Base-by-base conservation (phyloP, 1,284 basidiomycete genomes). In the Apiotrichum gracile region DNA sequence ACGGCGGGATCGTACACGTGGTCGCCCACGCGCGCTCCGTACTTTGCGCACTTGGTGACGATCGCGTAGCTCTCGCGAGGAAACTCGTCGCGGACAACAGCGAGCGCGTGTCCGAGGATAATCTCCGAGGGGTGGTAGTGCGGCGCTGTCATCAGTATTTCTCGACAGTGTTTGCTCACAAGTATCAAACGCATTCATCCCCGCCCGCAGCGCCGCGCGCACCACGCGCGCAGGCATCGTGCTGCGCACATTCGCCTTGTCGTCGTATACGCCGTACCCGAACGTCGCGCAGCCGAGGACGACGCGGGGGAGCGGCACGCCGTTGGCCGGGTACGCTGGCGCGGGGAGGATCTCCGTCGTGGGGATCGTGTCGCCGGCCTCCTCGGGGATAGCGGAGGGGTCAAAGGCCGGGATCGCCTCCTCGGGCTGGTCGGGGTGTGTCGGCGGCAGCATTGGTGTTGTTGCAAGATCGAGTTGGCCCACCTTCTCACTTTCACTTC, bases 1-100 rank as follows among this genome's bases (percentile, higher is more conserved):
- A 81, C 83, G 14, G 75, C 69, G 0, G 89, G 85, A 9, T 82
- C 80, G 74, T 94, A 72, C 69, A 94, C 87, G 67, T 97, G 96
- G 50, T 82, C 79, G 12, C 69, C 67, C 29, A 70, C 70, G 41
- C 77, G 75, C 1, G 76, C 68, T 5, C 90, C 91, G 71, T 88
- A 93, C 45, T 93, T 83, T 24, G 92, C 94, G 57, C 86, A 88
- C 76, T 98, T 98, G n/a, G 92, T 93, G 76, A 91, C 85, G 70
- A 94, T 73, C 63, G 84, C 81, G 71, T 94, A 96, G 1, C 84
- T 83, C 16, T 81, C 79, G 25, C 91, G 82, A 19, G 90, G 89
- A 66, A 86, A 92, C 65, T 90, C 85, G 48, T 74, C 70, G 43
- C 78, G 74, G 21, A 94, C 76, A 0, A 81, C 77, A 46, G 82